Conservation (phyloP, 805 yeast genomes). For the Starmerella asiatica region DNA sequence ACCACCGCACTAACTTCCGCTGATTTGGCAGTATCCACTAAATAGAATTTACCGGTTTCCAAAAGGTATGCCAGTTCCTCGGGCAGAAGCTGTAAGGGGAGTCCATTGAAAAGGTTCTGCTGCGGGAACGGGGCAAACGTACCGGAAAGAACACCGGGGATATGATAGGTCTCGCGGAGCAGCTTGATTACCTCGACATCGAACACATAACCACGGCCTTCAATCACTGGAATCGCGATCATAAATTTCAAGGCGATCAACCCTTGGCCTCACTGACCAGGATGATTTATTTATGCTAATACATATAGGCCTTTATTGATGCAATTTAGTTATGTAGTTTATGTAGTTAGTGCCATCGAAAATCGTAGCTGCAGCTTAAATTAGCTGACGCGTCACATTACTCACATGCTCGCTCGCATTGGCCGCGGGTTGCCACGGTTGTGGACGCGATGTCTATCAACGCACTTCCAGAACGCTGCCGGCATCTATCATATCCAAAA, state of each 20-base stretch:
- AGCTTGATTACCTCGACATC: conserved; percentile 38
- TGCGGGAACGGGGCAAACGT: conserved; percentile 85
- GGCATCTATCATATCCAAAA: conserved; percentile 25
- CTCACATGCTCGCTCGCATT: not conserved
- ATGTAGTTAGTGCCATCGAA: too few relatives aligned
- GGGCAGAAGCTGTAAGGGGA: conserved; percentile 59
- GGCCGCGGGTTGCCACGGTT: too few relatives aligned
- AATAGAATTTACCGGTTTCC: conserved; percentile 30
- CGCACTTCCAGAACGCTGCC: conserved; percentile 20
- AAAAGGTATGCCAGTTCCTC: conserved; percentile 66
- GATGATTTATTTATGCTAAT: too few relatives aligned
- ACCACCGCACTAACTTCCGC: not conserved
- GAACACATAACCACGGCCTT: conserved; percentile 43
- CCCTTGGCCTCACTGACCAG: too few relatives aligned
- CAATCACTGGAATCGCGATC: conserved; percentile 30
- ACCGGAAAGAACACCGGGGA: conserved; percentile 69
- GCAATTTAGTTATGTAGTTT: too few relatives aligned
- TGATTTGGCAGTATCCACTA: conserved; percentile 32
- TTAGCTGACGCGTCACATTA: not conserved
- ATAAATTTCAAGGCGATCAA: not conserved
- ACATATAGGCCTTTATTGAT: too few relatives aligned
- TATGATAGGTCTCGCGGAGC: conserved; percentile 44
- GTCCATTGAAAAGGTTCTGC: conserved; percentile 73
- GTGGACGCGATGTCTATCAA: not conserved
- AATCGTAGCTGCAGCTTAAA: not conserved